A percentile compares a stretch with the other conserved stretches of the same genome.
phyloP scores from a whole-genome alignment of 2,329 filamentous ascomycete genomes.

The Phoma herbarum region DNA sequence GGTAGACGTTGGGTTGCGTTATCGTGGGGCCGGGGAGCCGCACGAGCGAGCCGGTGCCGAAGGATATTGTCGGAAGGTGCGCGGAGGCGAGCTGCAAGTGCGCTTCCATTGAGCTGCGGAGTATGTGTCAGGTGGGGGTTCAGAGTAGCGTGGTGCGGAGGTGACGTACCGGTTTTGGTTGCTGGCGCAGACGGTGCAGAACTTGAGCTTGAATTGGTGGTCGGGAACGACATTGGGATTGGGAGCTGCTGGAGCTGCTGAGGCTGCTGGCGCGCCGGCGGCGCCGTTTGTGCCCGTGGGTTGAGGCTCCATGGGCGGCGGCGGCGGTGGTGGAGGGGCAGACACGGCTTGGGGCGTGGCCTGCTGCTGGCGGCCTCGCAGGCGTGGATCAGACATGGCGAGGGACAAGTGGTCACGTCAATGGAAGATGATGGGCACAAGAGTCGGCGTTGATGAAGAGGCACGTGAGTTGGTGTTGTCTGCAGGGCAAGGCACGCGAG shows the following conservation, averaged over 20 bases:
- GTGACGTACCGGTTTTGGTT: slow-evolving; percentile 89
- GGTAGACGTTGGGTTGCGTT: slow-evolving; percentile 94
- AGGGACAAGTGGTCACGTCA: background rate
- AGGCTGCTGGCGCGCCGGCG: slow-evolving; percentile 35
- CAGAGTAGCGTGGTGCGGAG: too few species aligned
- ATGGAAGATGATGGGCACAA: background rate
- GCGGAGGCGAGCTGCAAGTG: slow-evolving; percentile 89
- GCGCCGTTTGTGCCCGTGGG: slow-evolving; percentile 45
- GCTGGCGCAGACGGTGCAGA: slow-evolving; percentile 98
- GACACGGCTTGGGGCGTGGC: slow-evolving; percentile 47
- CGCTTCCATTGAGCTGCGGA: slow-evolving; percentile 93
- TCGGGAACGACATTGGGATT: slow-evolving; percentile 45
- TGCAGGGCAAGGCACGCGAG: slow-evolving; percentile 2
- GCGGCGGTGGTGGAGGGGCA: slow-evolving; percentile 62
- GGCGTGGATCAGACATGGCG: slow-evolving; percentile 59
- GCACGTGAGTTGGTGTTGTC: slow-evolving; percentile 5
- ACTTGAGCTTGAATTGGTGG: slow-evolving; percentile 84
- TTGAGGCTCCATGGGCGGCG: slow-evolving; percentile 49
- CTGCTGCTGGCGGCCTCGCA: slow-evolving; percentile 55
- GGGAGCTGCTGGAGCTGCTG: slow-evolving; percentile 13
- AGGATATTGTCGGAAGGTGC: slow-evolving; percentile 92
- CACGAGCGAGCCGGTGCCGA: slow-evolving; percentile 94
- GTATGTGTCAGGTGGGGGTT: slow-evolving; percentile 23
- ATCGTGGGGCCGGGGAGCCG: slow-evolving; percentile 91
- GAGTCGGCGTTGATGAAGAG: background rate